Conservation (phyloP, 768 basidiomycete genomes). For the Ramaria sp. region DNA sequence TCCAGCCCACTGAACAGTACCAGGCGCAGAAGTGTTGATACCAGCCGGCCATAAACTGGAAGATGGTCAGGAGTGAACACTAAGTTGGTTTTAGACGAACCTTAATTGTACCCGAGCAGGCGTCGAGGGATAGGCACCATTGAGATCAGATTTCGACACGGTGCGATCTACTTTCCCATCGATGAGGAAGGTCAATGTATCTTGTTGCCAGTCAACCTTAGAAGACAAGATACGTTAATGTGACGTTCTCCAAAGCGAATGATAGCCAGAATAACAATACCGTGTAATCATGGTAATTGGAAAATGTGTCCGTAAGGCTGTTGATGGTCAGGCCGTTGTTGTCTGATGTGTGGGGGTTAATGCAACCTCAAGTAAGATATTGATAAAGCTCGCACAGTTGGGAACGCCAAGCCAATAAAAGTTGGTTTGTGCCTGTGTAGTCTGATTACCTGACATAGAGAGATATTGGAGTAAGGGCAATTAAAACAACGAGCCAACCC, state of each 20-base stretch:
- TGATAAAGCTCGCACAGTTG: background rate
- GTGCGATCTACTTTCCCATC: slow-evolving; percentile 67
- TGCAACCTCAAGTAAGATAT: background rate
- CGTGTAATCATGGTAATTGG: slow-evolving; percentile 67
- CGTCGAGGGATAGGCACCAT: slow-evolving; percentile 62
- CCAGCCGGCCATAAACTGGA: slow-evolving; percentile 74
- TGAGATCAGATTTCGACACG: slow-evolving; percentile 45
- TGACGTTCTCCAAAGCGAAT: background rate
- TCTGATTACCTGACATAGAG: slow-evolving; percentile 24
- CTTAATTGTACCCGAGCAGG: slow-evolving; percentile 76
- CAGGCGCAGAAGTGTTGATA: slow-evolving; percentile 43
- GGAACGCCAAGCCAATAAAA: slow-evolving; percentile 41
- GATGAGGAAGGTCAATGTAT: slow-evolving; percentile 51
- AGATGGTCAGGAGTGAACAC: too few relatives aligned
- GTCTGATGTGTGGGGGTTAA: slow-evolving; percentile 9
- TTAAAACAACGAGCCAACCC: background rate
- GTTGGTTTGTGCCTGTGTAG: slow-evolving; percentile 64
- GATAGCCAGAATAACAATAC: slow-evolving; percentile 21
- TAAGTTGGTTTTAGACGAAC: slow-evolving; percentile 24
- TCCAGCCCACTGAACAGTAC: slow-evolving; percentile 72
- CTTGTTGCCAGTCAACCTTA: slow-evolving; percentile 75
- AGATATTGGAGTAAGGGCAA: slow-evolving; percentile 1
- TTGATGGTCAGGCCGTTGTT: slow-evolving; percentile 39
- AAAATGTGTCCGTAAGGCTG: slow-evolving; percentile 50
- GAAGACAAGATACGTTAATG: background rate